Evolutionary conservation across 176 grass and related monocot genomes (phyloP), one percentile per base, ranked within the genome.

Genomic region (Dendrocalamus sinicus): DNA sequence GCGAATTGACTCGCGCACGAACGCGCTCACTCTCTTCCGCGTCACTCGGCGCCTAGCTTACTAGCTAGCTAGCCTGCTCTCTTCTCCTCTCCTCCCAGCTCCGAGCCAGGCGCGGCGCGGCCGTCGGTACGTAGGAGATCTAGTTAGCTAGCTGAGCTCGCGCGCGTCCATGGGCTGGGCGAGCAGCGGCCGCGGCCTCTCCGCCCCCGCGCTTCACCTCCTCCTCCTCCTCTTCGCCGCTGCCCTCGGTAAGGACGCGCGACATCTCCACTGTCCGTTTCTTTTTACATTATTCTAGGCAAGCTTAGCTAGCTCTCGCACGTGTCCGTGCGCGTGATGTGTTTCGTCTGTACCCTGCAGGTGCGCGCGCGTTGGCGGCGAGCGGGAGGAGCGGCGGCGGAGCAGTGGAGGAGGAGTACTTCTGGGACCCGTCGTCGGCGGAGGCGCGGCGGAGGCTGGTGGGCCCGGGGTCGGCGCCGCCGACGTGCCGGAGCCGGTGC

Each of bases 381-480:
- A 75, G 53, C 16, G 12, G 66, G 39, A 0, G 55, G 30, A 17
- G 60, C 17, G 26, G 48, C 19, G 50, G 30, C 13, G 83, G 40
- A 19, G 48, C 9, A 43, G 19, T 8, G 12, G 46, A 72, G 16
- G 65, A 67, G 2, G 23, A 65, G 24, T 65, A 52, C 84, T 74
- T 71, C 10, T 92, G 89, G 84, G 91, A 70, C 22, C 77, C 54
- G 7, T 39, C 4, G 16, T 30, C 81, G 8, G 19, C 6, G 44
- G 66, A 35, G 22, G 53, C 82, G 13, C 76, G 93, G 12, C 73
- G 91, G 50, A 74, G 78, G 68, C 94, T 96, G 43, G 83, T 96
- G 7, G 94, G 91, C 0, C 94, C 89, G 3, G 94, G 94, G 6
- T 96, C 94, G 6, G 90, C 91, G 70, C 94, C 94, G 75, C 94